Base-by-base conservation (phyloP, 257 asterid species). In the Haberlea rhodopensis region DNA sequence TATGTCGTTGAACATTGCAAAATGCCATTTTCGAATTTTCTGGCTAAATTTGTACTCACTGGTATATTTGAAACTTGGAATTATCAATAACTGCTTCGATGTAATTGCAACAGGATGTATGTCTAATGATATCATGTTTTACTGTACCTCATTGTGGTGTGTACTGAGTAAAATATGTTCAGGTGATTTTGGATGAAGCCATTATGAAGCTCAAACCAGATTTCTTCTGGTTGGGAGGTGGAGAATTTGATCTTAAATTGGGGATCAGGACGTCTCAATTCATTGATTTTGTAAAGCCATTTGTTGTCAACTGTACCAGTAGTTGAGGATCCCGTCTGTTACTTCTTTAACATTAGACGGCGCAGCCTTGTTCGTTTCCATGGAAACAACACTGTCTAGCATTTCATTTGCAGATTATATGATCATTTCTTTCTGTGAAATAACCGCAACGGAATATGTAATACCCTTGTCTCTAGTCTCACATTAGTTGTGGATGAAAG, bases 191-290 rank as follows among this genome's bases (percentile, higher is more conserved):
- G 87, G 95, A 92, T 70, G 99, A 92, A 76, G 95, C 95, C 68
- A 85, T 92, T 13, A 68, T 59, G 64, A 82, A 81, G 79, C 94
- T 87, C 7, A 66, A 79, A 53, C 96, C 97, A 10, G 91, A 82
- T 76, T 87, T 84, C 81, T 85, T 92, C 85, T 92, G 97, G 99
- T 68, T 92, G 81, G 96, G 97, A 73, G 96, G 97, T 48, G 97
- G 91, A 3, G 94, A 89, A 67, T 53, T 84, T 78, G 94, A 92
- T 80, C 89, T 89, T 53, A 92, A 89, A 69, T 71, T 85, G 46
- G 88, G 97, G 59, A 70, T 87, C 67, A 84, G 76, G 76, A 79
- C 95, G 32, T 67, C 79, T 0, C 76, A 91, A 57, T 87, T 89
- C 79, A 74, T 87, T 56, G 49, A 80, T 22, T 79, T 37, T 55